Evolutionary conservation across 495 filamentous ascomycete species (phyloP), one percentile per base, ranked within the genome.

Genomic region (Sphaerosporella brunnea): DNA sequence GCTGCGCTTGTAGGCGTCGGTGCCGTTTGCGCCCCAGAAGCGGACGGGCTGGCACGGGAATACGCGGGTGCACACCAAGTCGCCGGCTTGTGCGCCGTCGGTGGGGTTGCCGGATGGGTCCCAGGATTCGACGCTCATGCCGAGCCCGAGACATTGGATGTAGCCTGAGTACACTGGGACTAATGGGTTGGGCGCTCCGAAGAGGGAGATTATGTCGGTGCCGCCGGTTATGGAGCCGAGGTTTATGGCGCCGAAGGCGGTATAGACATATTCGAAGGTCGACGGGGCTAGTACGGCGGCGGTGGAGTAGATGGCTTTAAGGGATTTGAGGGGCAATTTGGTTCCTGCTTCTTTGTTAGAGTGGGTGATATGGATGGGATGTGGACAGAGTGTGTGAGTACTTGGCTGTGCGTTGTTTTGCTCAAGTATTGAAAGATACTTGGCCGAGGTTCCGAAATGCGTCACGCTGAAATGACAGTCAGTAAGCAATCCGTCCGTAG

Each of bases 201-300:
- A 97, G 28, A 94, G 71, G 0, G 86, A 94, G 50, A 95, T 78
- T 54, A 97, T 95, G 63, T 94, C 86, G 2, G 86, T 94, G 23
- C 47, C 58, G 15, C 58, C 58, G 2, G 58, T 61, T 2, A 61
- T 61, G 15, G 56, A 60, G 5, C 34, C 53, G 13, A 61, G 53
- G 19, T 61, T 45, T 23, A 61, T 32, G 28, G 47, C 35, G 1
- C 82, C 80, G 53, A 95, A 87, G 4, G 79, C 79, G 3, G 66
- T 57, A 65, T 95, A 94, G 19, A 93, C 74, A 55, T 90, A 97
- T 47, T 76, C 67, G 58, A 94, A 97, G 5, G 90, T 95, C 0
- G 84, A 93, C 0, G 90, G 87, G 2, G 90, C 85, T 10, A 97
- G 65, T 4, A 86, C 84, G 4, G 85, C 86, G 23, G 84, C 90